Base-by-base conservation (phyloP, 2,329 filamentous ascomycete genomes). In the Exophiala xenobiotica region DNA sequence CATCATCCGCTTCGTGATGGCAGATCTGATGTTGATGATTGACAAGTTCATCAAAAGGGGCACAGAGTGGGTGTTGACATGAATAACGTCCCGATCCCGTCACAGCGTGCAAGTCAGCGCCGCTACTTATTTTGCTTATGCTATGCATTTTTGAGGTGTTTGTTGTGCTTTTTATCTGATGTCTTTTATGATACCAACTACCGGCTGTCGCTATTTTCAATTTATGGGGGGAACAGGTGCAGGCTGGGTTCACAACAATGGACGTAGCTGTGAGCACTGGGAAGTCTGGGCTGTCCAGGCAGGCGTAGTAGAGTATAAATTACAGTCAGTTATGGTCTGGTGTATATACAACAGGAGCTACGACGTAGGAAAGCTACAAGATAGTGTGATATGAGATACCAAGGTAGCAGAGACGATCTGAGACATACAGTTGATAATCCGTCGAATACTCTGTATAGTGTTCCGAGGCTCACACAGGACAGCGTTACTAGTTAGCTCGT, bases 11-110 rank as follows among this genome's bases (percentile, higher is more conserved):
- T 99, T 99, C 67, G 90, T 91, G n/a, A 75, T 99, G 54, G 78
- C 84, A 3, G 93, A 99, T 68, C 74, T 99, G 55, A 80, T 84
- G 31, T 69, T 93, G 66, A 77, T 99, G 74, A 76, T 99, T 61
- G 93, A 99, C 69, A 99, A 97, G 68, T 97, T 93, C 65, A 86
- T 99, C 68, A 99, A 99, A 77, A 83, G 91, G 60, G 91, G 92
- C 19, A 95, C 87, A 63, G 92, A 99, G 76, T 99, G 92, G 92
- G 90, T 96, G 46, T 70, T 86, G 56, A 72, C 78, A 48, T 83
- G 53, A 64, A 33, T 38, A 16, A 16, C 12, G 26, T 27, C 26
- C 12, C 26, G 26, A 35, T 14, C n/a, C 8, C 8, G 27, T 12
- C 12, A 35, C 11, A 6, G 31, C n/a, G 31, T 35, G n/a, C 31